phyloP scores from a whole-genome alignment of 371 early-diverging fungal species.

The Actinomucor elegans region DNA sequence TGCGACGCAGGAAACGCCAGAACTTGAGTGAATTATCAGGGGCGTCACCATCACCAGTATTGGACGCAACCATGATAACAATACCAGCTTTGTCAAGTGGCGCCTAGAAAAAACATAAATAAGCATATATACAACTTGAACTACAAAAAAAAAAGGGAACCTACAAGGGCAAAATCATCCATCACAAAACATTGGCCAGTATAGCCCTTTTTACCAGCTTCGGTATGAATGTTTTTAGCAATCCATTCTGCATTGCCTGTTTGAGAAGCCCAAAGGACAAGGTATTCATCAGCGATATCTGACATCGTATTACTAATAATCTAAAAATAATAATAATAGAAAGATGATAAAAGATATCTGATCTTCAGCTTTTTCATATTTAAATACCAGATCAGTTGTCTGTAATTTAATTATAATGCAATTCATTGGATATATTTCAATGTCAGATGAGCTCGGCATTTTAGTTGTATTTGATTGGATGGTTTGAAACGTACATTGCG shows the following conservation, averaged over 20 bases:
- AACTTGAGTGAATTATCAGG: slow-evolving; percentile 91
- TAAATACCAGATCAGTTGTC: too few species aligned
- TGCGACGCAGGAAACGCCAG: slow-evolving; percentile 77
- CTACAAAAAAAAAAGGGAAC: not conserved
- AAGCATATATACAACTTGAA: too few species aligned
- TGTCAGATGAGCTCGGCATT: too few species aligned
- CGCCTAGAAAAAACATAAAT: slow-evolving; percentile 25
- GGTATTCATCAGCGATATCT: slow-evolving; percentile 27
- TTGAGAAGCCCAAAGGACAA: slow-evolving; percentile 85
- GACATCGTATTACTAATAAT: slow-evolving; percentile 3
- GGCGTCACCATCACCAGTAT: slow-evolving; percentile 96
- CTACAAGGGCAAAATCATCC: slow-evolving; percentile 73
- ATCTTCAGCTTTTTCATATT: too few species aligned
- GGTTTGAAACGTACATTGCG: too few species aligned
- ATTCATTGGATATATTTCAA: too few species aligned
- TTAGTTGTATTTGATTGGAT: too few species aligned
- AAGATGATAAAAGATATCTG: too few species aligned
- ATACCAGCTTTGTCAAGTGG: slow-evolving; percentile 51
- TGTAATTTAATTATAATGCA: too few species aligned
- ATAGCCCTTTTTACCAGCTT: slow-evolving; percentile 73
- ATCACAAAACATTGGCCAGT: slow-evolving; percentile 60
- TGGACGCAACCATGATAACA: slow-evolving; percentile 81
- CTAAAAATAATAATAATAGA: too few species aligned
- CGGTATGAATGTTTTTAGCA: slow-evolving; percentile 77
- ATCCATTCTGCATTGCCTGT: slow-evolving; percentile 95